Evolutionary conservation across 495 filamentous ascomycete species (phyloP).

Genomic region (Penicillium mononematosum): DNA sequence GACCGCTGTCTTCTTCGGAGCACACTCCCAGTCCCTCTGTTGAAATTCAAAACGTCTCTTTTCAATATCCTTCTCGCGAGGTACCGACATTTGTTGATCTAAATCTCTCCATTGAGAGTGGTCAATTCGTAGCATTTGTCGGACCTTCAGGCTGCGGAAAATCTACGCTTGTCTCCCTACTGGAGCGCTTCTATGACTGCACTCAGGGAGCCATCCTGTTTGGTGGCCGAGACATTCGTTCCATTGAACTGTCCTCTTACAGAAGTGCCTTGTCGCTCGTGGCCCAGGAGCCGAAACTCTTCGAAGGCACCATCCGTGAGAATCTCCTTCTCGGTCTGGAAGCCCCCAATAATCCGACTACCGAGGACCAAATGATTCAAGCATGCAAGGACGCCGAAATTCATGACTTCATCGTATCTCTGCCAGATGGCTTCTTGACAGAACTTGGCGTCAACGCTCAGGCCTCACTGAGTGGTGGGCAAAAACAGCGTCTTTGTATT

Average conservation of each 20-base stretch:
- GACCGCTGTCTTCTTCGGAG: background rate
- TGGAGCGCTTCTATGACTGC: slow-evolving; percentile 64
- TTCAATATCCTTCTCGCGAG: slow-evolving; percentile 58
- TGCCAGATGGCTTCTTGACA: slow-evolving; percentile 62
- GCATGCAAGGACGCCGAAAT: slow-evolving; percentile 57
- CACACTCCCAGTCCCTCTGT: slow-evolving; percentile 3
- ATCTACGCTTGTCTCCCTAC: slow-evolving; percentile 61
- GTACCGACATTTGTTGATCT: slow-evolving; percentile 49
- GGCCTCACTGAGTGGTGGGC: slow-evolving; percentile 56
- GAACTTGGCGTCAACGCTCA: slow-evolving; percentile 58
- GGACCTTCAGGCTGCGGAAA: slow-evolving; percentile 74
- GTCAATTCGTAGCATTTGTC: slow-evolving; percentile 67
- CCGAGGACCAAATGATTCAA: slow-evolving; percentile 48
- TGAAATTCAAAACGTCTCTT: slow-evolving; percentile 53
- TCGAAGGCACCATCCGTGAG: slow-evolving; percentile 50
- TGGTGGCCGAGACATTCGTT: slow-evolving; percentile 40
- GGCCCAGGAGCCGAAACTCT: slow-evolving; percentile 51
- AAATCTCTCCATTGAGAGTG: slow-evolving; percentile 52
- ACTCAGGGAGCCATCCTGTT: slow-evolving; percentile 36
- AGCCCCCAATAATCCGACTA: slow-evolving; percentile 28
- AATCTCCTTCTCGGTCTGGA: slow-evolving; percentile 51
- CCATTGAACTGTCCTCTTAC: slow-evolving; percentile 33
- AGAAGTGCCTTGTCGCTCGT: slow-evolving; percentile 48
- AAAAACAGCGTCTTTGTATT: slow-evolving; percentile 50
- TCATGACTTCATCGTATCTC: slow-evolving; percentile 51